A percentile compares a stretch with the other conserved stretches of the same genome.
phyloP scores from a whole-genome alignment of 2,329 filamentous ascomycete species.

The Aspergillus sp. region DNA sequence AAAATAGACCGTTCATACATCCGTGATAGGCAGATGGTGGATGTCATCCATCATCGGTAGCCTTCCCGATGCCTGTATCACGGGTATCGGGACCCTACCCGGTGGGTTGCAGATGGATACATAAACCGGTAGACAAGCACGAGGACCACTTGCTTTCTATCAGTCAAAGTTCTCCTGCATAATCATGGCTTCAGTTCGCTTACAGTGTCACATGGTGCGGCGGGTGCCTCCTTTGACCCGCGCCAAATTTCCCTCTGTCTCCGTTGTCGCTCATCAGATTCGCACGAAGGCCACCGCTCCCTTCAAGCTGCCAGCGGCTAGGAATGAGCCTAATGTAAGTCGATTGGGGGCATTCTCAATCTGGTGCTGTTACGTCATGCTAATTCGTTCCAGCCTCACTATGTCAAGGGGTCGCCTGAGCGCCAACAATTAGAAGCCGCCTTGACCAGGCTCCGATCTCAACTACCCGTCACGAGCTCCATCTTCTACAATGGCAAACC shows the following conservation, averaged over 20 bases:
- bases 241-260: constrained; percentile 10
- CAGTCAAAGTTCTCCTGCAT: background rate
- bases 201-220: background rate
- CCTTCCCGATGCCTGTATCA: too few relatives aligned
- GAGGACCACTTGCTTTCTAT: too few relatives aligned
- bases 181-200: constrained; percentile 2
- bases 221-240: constrained; percentile 13
- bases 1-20: too few relatives aligned
- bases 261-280: constrained; percentile 9
- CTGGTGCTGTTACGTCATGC: too few relatives aligned
- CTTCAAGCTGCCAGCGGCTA: constrained; percentile 30
- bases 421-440: constrained; percentile 32
- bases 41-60: too few relatives aligned
- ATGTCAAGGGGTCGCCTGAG: constrained; percentile 31
- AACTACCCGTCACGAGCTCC: constrained; percentile 32
- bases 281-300: constrained; percentile 27
- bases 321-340: constrained; percentile 37
- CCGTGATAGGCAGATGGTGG: too few relatives aligned
- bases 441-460: constrained; percentile 29
- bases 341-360: background rate
- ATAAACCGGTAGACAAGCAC: too few relatives aligned
- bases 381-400: constrained; percentile 19
- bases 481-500: constrained; percentile 29
- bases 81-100: too few relatives aligned
- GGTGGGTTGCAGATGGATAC: too few relatives aligned